phyloP scores from a whole-genome alignment of 805 yeast genomes.

The Saccharomycopsis microspora region DNA sequence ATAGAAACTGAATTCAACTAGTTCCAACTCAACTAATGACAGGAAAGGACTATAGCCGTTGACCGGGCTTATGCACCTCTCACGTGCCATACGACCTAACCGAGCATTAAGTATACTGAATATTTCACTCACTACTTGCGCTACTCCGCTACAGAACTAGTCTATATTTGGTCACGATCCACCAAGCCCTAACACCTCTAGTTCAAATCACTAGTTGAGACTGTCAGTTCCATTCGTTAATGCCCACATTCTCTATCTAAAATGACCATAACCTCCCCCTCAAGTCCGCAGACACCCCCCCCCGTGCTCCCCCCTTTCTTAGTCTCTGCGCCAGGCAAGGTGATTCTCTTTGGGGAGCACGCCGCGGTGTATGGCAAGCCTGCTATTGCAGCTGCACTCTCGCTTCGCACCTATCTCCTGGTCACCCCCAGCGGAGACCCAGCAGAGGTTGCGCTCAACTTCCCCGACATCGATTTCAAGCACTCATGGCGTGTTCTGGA shows the following conservation, averaged over 20 bases:
- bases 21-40: no score
- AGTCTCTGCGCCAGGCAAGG: constrained; percentile 94
- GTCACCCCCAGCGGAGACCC: constrained; percentile 37
- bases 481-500: constrained; percentile 51
- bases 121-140: no score
- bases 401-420: constrained; percentile 70
- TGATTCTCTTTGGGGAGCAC: constrained; percentile 92
- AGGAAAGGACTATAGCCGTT: no score
- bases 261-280: neutral
- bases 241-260: neutral
- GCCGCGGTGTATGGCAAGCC: constrained; percentile 91
- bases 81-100: no score
- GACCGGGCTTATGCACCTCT: no score
- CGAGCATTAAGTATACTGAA: no score
- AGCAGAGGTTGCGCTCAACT: constrained; percentile 48
- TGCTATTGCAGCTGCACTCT: constrained; percentile 91
- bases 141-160: no score
- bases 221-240: neutral
- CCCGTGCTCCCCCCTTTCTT: constrained; percentile 37
- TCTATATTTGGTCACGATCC: no score
- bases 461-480: constrained; percentile 69
- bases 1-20: no score
- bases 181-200: no score
- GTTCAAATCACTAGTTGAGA: no score
- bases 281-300: neutral